Conservation (phyloP, 192 early-diverging fungal genomes). For the Coemansia sp. region DNA sequence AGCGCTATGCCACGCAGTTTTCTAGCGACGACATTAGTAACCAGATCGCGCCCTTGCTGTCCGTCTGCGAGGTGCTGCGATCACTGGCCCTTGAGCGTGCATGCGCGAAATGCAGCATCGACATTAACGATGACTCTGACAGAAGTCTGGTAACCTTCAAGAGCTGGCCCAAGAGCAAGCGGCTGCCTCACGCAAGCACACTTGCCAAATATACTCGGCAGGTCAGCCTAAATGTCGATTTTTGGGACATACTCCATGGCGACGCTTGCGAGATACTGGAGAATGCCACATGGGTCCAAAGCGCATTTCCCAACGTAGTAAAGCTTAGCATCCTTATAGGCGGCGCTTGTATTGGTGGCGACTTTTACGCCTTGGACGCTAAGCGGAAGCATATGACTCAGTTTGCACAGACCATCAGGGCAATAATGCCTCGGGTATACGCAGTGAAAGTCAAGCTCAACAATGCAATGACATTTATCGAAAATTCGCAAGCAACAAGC, state of each 20-base stretch:
- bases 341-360: background rate
- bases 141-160: background rate
- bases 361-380: conserved; percentile 2
- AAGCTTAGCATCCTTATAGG: background rate
- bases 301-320: background rate
- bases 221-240: background rate
- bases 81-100: background rate
- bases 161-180: conserved; percentile 4
- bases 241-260: conserved; percentile 7
- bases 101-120: background rate
- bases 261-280: background rate
- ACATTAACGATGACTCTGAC: conserved; percentile 2
- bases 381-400: background rate
- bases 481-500: background rate
- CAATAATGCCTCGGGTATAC: background rate
- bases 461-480: background rate
- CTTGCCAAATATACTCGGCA: background rate
- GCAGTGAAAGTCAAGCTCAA: background rate
- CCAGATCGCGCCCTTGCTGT: background rate
- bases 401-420: background rate
- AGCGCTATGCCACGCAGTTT: background rate
- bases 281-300: background rate
- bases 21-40: background rate
- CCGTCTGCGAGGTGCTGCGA: background rate
- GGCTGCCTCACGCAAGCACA: background rate